These are phyloP conservation scores for Cercospora sesami DNA, from an alignment of 2,329 filamentous ascomycete genomes.

Conservation along the genomic window DNA sequence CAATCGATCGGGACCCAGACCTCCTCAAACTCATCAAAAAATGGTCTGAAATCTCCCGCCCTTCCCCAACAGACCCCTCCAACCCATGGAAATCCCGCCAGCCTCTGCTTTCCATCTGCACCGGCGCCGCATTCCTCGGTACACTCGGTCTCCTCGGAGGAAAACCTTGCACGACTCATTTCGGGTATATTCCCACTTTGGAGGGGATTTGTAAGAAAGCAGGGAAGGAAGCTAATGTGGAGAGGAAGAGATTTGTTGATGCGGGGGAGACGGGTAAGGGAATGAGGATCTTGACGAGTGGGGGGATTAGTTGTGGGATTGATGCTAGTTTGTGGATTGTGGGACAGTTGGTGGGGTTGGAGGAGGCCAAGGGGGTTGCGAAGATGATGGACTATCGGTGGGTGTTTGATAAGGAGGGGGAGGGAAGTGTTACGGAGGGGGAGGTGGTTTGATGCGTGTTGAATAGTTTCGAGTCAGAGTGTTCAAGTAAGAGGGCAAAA, in stretches of 20 bases:
- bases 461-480: background rate
- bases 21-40: conserved; percentile 6
- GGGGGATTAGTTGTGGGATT: conserved; percentile 24
- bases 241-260: conserved; percentile 20
- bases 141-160: conserved; percentile 6
- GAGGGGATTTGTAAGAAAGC: conserved; percentile 10
- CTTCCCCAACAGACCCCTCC: background rate
- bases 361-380: conserved; percentile 24
- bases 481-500: background rate
- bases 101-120: conserved; percentile 20
- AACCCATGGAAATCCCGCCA: background rate
- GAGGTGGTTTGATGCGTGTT: background rate
- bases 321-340: conserved; percentile 23
- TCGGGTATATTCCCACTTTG: conserved; percentile 8
- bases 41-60: background rate
- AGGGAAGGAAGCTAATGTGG: conserved; percentile 10
- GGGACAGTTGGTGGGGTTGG: conserved; percentile 8
- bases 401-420: conserved; percentile 12
- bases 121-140: conserved; percentile 18
- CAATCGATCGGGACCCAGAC: conserved; percentile 10
- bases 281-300: conserved; percentile 17
- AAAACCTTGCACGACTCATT: conserved; percentile 21
- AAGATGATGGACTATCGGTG: conserved; percentile 24
- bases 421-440: conserved; percentile 2
- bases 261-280: conserved; percentile 13